Percentiles rank a stretch among this genome's conserved stretches.
Evolutionary conservation across 116 monocot genomes (phyloP).

Genomic region (Thalassia testudinum): DNA sequence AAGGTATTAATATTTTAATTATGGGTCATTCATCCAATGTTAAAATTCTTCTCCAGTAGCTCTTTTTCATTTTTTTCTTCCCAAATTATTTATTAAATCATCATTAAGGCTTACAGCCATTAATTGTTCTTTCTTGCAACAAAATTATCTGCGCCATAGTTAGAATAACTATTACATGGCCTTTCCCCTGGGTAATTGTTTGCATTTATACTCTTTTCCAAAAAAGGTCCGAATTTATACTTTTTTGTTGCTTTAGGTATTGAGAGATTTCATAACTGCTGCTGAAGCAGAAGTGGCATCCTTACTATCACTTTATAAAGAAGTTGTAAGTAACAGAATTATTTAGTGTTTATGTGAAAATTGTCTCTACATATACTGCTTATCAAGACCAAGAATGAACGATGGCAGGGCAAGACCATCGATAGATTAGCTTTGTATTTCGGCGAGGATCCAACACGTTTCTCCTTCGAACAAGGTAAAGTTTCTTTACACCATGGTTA

Average conservation of each 20-base stretch:
- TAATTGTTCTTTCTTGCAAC: too few species aligned
- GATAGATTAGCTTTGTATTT: constrained; percentile 72
- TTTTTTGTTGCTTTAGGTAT: background rate
- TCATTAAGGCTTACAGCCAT: too few species aligned
- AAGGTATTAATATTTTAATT: constrained; percentile 24
- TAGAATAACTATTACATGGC: too few species aligned
- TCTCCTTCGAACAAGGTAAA: constrained; percentile 93
- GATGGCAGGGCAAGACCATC: constrained; percentile 54
- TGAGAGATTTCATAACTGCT: constrained; percentile 6
- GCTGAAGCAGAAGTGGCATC: constrained; percentile 45
- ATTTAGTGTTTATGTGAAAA: background rate
- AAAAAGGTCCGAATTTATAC: too few species aligned
- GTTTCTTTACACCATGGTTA: background rate
- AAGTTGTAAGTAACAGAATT: constrained; percentile 33
- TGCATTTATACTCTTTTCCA: too few species aligned
- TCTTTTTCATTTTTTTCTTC: too few species aligned
- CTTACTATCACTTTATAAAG: constrained; percentile 31
- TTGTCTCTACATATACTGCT: background rate
- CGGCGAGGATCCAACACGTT: constrained; percentile 83
- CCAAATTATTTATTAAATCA: too few species aligned
- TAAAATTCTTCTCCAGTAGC: too few species aligned
- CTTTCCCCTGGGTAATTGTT: too few species aligned
- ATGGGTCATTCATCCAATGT: too few species aligned
- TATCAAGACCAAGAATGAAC: background rate
- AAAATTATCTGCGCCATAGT: too few species aligned